Evolutionary conservation across 352 stramenopile genomes (phyloP), one percentile per base, ranked within the genome.

Genomic region (Globisporangium heterothallicum): DNA sequence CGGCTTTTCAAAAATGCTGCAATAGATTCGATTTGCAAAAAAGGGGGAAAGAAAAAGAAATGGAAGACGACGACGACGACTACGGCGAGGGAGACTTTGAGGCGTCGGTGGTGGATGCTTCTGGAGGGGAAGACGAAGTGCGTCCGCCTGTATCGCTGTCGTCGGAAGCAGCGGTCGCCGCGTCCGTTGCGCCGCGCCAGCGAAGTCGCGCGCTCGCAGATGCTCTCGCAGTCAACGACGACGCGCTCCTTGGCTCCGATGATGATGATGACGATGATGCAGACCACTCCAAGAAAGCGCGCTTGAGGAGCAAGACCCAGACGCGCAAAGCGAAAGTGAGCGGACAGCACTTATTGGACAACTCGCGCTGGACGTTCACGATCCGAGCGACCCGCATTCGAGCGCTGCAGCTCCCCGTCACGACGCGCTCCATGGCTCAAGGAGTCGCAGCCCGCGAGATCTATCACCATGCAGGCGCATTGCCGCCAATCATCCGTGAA

Each of bases 321-420:
- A 18, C 48, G 6, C 34, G 26, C 1, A 51, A 4, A 4, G 25
- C 40, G 13, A 35, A 36, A 27, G 44, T 60, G 36, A 60, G 53
- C 35, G 53, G 45, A 7, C 53, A 46, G 26, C 55, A 61, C 40
- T 36, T 62, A 29, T 56, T 88, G 29, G 64, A 78, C 47, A 72
- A 79, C 21, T 63, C 70, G 4, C 54, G 57, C 2, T 88, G 74
- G 70, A 64, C 56, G 40, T 88, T 73, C 43, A 62, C 59, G 4
- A 58, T 88, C 44, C 56, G 54, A 19, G 64, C 64, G 12, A 59
- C 56, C 40, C 66, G 72, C 18, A 64, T 84, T 1, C 74, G 77
- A 3, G 60, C 62, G 44, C 59, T 88, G 25, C 66, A 69, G 18
- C 65, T 88, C 26, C 74, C 77, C 9, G 46, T 80, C 8, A 30